phyloP scores from a whole-genome alignment of 176 grass and related monocot species.

The Musa acuminata region DNA sequence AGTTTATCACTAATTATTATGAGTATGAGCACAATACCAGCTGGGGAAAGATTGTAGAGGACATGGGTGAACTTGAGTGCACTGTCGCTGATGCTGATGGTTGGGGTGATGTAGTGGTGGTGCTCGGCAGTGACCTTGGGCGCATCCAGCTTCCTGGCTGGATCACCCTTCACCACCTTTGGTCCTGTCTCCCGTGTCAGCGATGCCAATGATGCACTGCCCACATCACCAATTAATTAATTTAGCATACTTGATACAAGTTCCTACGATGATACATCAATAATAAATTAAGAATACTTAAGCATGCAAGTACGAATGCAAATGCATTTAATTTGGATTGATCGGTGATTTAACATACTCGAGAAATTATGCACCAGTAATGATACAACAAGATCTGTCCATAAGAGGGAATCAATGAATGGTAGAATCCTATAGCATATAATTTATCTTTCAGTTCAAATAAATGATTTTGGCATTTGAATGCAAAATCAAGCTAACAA shows the following conservation, averaged over 20 bases:
- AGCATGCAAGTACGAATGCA: too few species aligned
- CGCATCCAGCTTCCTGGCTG: slow-evolving; percentile 52
- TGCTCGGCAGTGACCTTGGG: slow-evolving; percentile 33
- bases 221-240: not conserved
- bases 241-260: not conserved
- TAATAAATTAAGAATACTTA: not conserved
- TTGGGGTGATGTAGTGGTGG: slow-evolving; percentile 51
- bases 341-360: too few species aligned
- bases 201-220: slow-evolving; percentile 92
- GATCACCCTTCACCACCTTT: slow-evolving; percentile 72
- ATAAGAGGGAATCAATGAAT: too few species aligned
- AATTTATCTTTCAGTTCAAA: too few species aligned
- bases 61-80: slow-evolving; percentile 99
- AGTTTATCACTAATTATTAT: not conserved
- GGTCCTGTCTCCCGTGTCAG: slow-evolving; percentile 87
- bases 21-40: slow-evolving; percentile 27
- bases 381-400: too few species aligned
- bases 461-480: too few species aligned
- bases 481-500: too few species aligned
- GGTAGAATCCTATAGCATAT: too few species aligned
- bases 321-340: too few species aligned
- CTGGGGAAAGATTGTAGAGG: slow-evolving; percentile 95
- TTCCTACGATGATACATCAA: not conserved
- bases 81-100: slow-evolving; percentile 89
- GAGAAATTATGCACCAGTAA: too few species aligned